phyloP scores from a whole-genome alignment of 2,329 filamentous ascomycete species.

The Sclerotinia glacialis region DNA sequence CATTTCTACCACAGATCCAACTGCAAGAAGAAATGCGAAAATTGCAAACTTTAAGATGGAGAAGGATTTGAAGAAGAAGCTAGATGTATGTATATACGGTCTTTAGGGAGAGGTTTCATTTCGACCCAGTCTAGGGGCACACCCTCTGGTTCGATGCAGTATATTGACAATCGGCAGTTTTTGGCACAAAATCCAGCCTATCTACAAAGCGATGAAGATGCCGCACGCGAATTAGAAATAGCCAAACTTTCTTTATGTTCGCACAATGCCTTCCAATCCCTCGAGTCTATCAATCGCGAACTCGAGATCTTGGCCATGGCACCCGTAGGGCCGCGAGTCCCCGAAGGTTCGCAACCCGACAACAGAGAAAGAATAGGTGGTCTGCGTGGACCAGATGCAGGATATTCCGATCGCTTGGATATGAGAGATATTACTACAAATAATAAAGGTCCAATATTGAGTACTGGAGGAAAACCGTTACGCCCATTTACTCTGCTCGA shows the following conservation, averaged over 20 bases:
- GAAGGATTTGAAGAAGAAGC: slow-evolving; percentile 76
- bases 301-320: slow-evolving; percentile 76
- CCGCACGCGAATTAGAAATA: slow-evolving; percentile 75
- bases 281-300: slow-evolving; percentile 87
- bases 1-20: slow-evolving; percentile 61
- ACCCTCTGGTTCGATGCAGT: background rate
- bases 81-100: slow-evolving; percentile 58
- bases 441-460: slow-evolving; percentile 69
- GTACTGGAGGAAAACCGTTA: slow-evolving; percentile 76
- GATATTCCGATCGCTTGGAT: slow-evolving; percentile 75
- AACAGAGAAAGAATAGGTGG: slow-evolving; percentile 46
- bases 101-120: slow-evolving; percentile 22
- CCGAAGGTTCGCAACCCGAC: slow-evolving; percentile 45
- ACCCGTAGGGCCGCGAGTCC: slow-evolving; percentile 49
- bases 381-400: slow-evolving; percentile 41
- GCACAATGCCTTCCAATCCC: slow-evolving; percentile 77
- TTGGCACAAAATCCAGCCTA: slow-evolving; percentile 57
- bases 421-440: slow-evolving; percentile 50
- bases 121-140: background rate
- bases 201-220: slow-evolving; percentile 75
- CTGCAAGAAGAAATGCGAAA: slow-evolving; percentile 74
- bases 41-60: slow-evolving; percentile 82
- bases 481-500: slow-evolving; percentile 86
- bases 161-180: slow-evolving; percentile 47
- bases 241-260: slow-evolving; percentile 70